phyloP scores from a whole-genome alignment of 768 basidiomycete genomes.

The Leccinum arenicola region DNA sequence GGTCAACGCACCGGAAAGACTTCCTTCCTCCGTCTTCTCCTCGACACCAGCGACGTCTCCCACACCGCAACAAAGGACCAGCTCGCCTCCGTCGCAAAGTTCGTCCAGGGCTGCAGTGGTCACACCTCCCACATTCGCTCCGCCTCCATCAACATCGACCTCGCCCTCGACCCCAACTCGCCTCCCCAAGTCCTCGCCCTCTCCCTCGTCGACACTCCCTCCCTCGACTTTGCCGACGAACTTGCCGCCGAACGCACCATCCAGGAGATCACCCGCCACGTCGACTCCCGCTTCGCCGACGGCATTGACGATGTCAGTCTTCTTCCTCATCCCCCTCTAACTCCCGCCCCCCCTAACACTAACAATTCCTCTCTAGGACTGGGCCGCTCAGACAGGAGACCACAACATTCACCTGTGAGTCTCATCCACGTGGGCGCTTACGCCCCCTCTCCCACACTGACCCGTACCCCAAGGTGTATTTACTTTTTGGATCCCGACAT shows the following conservation, averaged over 20 bases:
- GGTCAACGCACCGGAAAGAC: constrained; percentile 85
- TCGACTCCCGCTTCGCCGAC: constrained; percentile 72
- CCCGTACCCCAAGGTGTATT: constrained; percentile 56
- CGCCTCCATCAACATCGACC: constrained; percentile 69
- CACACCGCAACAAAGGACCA: constrained; percentile 65
- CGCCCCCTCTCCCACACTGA: constrained; percentile 14
- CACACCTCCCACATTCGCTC: constrained; percentile 73
- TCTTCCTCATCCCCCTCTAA: constrained; percentile 16
- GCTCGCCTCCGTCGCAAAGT: constrained; percentile 76
- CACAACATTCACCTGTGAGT: constrained; percentile 80
- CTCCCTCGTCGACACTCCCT: constrained; percentile 79
- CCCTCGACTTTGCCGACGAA: constrained; percentile 72
- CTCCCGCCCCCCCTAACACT: constrained; percentile 13
- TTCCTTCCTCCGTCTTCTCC: constrained; percentile 79
- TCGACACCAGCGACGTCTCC: constrained; percentile 75
- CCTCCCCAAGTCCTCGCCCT: constrained; percentile 53
- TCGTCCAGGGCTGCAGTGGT: constrained; percentile 70
- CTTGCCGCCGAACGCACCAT: constrained; percentile 59
- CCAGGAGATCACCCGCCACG: constrained; percentile 63
- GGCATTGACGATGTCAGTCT: constrained; percentile 74
- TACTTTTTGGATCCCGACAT: constrained; percentile 86
- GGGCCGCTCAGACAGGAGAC: constrained; percentile 66
- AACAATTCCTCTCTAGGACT: constrained; percentile 47
- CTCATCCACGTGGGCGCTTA: constrained; percentile 31
- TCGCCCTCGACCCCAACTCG: constrained; percentile 47